Percentiles rank a stretch among this genome's conserved stretches.
phyloP scores from a whole-genome alignment of 2,329 filamentous ascomycete genomes.

The Ophiocordyceps sinensis region DNA sequence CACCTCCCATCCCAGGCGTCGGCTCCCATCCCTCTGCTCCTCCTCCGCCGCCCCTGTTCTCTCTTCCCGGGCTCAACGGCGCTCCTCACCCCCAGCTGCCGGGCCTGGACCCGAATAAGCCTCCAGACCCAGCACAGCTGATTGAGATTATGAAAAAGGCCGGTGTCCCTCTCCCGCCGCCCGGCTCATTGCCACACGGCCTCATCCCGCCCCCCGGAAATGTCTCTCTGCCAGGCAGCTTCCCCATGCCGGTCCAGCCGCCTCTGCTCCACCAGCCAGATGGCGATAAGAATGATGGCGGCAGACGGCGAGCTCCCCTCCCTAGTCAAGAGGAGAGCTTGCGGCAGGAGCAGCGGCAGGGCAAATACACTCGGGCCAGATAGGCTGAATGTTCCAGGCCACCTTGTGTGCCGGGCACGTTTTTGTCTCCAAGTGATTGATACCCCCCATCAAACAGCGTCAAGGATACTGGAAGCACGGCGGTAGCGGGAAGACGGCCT shows the following conservation, averaged over 20 bases:
- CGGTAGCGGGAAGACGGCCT: not conserved
- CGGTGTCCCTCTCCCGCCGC: constrained; percentile 45
- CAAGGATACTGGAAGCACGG: not conserved
- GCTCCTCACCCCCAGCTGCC: constrained; percentile 34
- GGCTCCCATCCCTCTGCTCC: constrained; percentile 19
- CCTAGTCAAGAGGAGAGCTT: constrained; percentile 77
- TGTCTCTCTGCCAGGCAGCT: constrained; percentile 18
- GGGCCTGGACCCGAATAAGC: constrained; percentile 43
- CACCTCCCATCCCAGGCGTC: constrained; percentile 35
- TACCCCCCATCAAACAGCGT: not conserved
- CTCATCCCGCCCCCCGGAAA: constrained; percentile 26
- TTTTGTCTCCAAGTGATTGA: not conserved
- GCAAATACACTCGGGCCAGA: constrained; percentile 41
- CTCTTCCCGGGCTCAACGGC: constrained; percentile 33
- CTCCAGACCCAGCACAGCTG: constrained; percentile 45
- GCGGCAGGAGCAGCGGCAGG: constrained; percentile 57
- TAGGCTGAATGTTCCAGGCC: constrained; percentile 13
- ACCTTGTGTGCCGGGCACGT: not conserved
- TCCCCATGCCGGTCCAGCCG: constrained; percentile 20
- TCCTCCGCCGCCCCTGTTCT: constrained; percentile 37
- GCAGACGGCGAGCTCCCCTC: constrained; percentile 48
- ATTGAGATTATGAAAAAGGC: constrained; percentile 52
- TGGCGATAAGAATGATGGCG: constrained; percentile 19
- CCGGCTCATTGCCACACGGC: constrained; percentile 28
- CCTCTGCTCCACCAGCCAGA: constrained; percentile 22